Base-by-base conservation (phyloP, 202 grass and related monocot species). In the Zizania palustris region DNA sequence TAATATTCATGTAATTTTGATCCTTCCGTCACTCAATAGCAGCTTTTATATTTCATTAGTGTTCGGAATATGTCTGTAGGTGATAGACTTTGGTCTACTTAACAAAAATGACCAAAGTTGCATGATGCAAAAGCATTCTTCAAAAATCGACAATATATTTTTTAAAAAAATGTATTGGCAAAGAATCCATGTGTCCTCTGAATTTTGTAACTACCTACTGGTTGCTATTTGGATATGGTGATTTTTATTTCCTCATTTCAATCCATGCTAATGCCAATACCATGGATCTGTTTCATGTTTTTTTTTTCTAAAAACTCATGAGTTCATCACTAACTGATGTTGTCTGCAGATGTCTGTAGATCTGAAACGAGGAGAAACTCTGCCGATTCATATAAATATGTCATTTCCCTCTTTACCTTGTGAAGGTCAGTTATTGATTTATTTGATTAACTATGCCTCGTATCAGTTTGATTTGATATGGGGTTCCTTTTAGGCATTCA, bases 371-470 rank as follows among this genome's bases (percentile, higher is more conserved):
- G 91, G 91, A 84, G 91, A 98, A 88, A 97, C 82, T 71, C 82
- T 97, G 76, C 88, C 91, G 5, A 97, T 97, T 87, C 77, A 97
- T 82, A 90, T 98, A 85, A 98, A 98, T 83, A 88, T 98, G 80
- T 94, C 95, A 67, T 98, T 98, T 83, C 95, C 91, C 73, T 86
- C 95, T 35, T 88, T 95, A 88, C 95, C 91, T 60, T 98, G 95
- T 85, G 89, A 98, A 86, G 83, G 91, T 94, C 59, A 85, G 89
- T 81, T 83, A 59, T 85, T 74, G 16, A 45, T 81, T 56, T 65
- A n/a, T 66, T 85, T 74, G 16, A 45, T 81, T 56, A 69, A n/a
- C 65, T 85, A 48, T 14, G 42, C 11, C 42, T 22, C 46, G 39
- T 44, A 72, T 48, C 45, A 58, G 36, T 81, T 78, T 44, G 19